Evolutionary conservation across 1,284 basidiomycete species (phyloP).

Genomic region (Peniophora sp.): DNA sequence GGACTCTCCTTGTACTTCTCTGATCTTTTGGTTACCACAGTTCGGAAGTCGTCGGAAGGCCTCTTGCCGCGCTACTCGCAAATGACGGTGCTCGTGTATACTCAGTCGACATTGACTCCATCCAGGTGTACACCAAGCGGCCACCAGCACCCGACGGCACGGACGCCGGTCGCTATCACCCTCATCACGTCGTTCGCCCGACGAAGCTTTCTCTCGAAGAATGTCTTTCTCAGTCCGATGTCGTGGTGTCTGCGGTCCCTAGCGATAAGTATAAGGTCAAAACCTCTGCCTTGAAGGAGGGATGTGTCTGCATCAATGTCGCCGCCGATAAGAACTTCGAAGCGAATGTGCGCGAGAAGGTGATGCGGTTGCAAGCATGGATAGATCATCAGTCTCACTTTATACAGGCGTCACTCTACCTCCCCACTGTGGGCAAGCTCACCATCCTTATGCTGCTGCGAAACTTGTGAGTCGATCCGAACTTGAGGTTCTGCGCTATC

Average conservation of each 20-base stretch:
- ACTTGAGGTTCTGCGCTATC: constrained; percentile 3
- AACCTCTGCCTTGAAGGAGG: constrained; percentile 86
- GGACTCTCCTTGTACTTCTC: no score
- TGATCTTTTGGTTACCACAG: constrained; percentile 29
- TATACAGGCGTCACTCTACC: constrained; percentile 77
- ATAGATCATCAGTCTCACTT: not conserved
- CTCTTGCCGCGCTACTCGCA: constrained; percentile 86
- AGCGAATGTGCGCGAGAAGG: constrained; percentile 85
- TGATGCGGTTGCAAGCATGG: constrained; percentile 21
- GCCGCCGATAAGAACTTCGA: constrained; percentile 97
- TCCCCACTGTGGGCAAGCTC: constrained; percentile 93
- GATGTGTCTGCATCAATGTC: constrained; percentile 90
- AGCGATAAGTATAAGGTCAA: constrained; percentile 83
- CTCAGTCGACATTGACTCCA: constrained; percentile 90
- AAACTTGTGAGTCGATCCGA: constrained; percentile 59
- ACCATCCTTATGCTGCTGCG: constrained; percentile 95
- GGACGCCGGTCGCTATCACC: constrained; percentile 54
- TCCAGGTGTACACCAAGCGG: constrained; percentile 92
- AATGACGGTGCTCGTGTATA: constrained; percentile 96
- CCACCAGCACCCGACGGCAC: constrained; percentile 38
- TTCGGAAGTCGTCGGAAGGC: constrained; percentile 94
- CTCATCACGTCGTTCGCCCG: constrained; percentile 78
- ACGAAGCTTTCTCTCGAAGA: constrained; percentile 62
- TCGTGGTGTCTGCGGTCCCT: constrained; percentile 88
- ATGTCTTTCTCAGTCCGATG: constrained; percentile 77